phyloP scores from a whole-genome alignment of 192 early-diverging fungal genomes.

The Diversispora eburnea region DNA sequence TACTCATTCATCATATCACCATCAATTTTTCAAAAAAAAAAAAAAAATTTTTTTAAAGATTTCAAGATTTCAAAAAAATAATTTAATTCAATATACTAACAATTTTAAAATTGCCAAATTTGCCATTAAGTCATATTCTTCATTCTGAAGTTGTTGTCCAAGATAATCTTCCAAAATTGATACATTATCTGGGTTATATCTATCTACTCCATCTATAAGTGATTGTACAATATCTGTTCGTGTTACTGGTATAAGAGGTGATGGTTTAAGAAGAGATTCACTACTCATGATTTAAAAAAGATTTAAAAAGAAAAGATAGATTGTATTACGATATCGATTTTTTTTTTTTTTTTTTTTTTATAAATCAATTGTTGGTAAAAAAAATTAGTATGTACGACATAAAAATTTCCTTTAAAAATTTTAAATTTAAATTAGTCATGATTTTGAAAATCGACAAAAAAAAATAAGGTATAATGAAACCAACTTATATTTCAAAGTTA shows the following conservation, averaged over 20 bases:
- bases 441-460: too few species aligned
- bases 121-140: slow-evolving; percentile 85
- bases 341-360: too few species aligned
- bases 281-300: background rate
- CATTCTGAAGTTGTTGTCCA: slow-evolving; percentile 68
- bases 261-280: slow-evolving; percentile 37
- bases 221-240: slow-evolving; percentile 75
- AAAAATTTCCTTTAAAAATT: too few species aligned
- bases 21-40: background rate
- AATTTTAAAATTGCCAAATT: slow-evolving; percentile 90
- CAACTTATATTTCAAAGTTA: too few species aligned
- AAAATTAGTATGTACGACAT: too few species aligned
- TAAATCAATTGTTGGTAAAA: too few species aligned
- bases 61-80: background rate
- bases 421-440: too few species aligned
- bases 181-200: slow-evolving; percentile 90
- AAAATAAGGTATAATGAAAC: too few species aligned
- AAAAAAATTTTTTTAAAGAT: background rate
- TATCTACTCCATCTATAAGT: slow-evolving; percentile 74
- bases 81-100: slow-evolving; percentile 42
- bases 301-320: too few species aligned
- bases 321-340: too few species aligned
- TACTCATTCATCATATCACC: slow-evolving; percentile 2
- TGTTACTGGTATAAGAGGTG: slow-evolving; percentile 38
- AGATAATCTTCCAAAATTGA: slow-evolving; percentile 82